These are phyloP conservation scores for Penicillium sp. DNA, from an alignment of 2,329 filamentous ascomycete species.

Conservation along the genomic window DNA sequence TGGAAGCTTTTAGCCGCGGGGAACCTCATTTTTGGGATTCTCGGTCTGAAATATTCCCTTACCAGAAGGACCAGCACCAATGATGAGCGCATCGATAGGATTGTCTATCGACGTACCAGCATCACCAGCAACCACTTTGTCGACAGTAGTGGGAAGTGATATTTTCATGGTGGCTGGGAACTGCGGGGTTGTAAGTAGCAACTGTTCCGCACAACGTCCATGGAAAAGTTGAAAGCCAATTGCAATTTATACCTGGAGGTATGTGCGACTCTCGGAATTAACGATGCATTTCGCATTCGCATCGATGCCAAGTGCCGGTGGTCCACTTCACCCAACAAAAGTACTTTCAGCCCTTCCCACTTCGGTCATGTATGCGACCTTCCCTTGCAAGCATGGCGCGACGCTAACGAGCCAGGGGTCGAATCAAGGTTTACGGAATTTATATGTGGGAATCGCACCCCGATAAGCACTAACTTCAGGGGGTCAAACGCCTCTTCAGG, in stretches of 20 bases:
- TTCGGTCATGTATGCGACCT: background rate
- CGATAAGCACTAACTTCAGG: background rate
- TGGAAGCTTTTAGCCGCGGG: background rate
- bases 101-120: conserved; percentile 1
- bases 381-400: background rate
- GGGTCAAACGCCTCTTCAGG: background rate
- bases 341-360: background rate
- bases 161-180: background rate
- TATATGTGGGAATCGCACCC: background rate
- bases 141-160: background rate
- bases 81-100: conserved; percentile 7
- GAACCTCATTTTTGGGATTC: background rate
- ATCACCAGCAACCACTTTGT: background rate
- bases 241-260: background rate
- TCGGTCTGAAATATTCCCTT: background rate
- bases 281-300: background rate
- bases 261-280: background rate
- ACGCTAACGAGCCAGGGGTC: background rate
- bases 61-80: conserved; percentile 6
- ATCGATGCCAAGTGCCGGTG: background rate
- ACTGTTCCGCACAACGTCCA: too few relatives aligned
- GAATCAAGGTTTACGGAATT: background rate
- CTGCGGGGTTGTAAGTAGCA: background rate
- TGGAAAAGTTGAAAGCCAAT: background rate
- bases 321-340: background rate